A percentile compares a stretch with the other conserved stretches of the same genome.
Conservation (phyloP, 2,329 filamentous ascomycete genomes). For the Diplocarpon mali region DNA sequence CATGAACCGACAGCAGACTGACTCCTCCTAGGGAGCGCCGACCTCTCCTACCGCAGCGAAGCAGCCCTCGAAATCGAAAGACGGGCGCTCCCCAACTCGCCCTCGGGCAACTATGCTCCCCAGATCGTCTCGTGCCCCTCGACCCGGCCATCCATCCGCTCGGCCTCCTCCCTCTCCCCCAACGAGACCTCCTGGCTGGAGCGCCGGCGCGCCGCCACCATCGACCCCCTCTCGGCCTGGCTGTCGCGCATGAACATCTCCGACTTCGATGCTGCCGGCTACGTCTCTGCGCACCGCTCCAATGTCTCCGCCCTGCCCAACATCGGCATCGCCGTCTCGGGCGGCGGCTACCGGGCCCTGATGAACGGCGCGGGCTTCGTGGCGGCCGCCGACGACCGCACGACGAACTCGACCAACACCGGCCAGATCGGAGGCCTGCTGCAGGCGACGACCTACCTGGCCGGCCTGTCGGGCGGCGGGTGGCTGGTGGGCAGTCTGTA, state of each 20-base stretch:
- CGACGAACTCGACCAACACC: conserved; percentile 43
- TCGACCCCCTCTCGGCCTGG: conserved; percentile 64
- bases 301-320: conserved; percentile 51
- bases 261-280: conserved; percentile 65
- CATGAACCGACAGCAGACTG: conserved; percentile 3
- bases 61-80: conserved; percentile 18
- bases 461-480: conserved; percentile 70
- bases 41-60: conserved; percentile 7
- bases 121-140: conserved; percentile 56
- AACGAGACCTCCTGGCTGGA: conserved; percentile 67
- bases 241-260: conserved; percentile 61
- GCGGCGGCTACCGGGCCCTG: conserved; percentile 80
- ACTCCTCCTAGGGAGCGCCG: conserved; percentile 7
- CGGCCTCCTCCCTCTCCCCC: conserved; percentile 48
- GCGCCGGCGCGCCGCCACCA: conserved; percentile 58
- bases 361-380: conserved; percentile 72
- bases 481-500: conserved; percentile 80
- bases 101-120: conserved; percentile 61
- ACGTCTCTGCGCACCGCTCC: conserved; percentile 49
- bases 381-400: conserved; percentile 68
- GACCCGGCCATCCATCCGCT: conserved; percentile 56
- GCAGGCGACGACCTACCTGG: conserved; percentile 70
- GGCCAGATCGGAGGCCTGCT: conserved; percentile 72
- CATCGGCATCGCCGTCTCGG: conserved; percentile 68
- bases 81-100: conserved; percentile 26